Base-by-base conservation (phyloP, 1,139 yeast genomes). In the Debaryomyces sp. region DNA sequence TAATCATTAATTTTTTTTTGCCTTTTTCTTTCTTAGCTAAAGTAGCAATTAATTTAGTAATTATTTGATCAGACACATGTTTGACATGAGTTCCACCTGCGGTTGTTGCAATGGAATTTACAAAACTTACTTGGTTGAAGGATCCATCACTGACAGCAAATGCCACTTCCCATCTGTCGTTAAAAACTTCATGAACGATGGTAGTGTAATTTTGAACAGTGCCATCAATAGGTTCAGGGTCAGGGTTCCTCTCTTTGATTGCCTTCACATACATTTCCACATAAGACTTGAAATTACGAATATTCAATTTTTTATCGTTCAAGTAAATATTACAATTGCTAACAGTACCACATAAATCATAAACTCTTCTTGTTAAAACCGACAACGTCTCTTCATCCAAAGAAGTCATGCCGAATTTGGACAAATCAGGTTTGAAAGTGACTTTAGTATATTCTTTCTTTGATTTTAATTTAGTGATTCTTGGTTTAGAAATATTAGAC, bases 51-150 rank as follows among this genome's bases (percentile, higher is more conserved):
- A 76, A 62, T 63, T 89, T 90, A 50, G 78, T 81, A 24, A 89
- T 87, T 49, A 95, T 81, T 69, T 92, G 91, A 66, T 94, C 97
- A 4, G 95, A 77, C 39, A 92, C 80, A 63, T 87, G 85, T 58
- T 87, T 90, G 36, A 92, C 96, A 67, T 95, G 99, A 0, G 99
- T 89, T 57, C 99, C 99, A 52, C 99, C 99, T 1, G 92, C 75
- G 0, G 99, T 94, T 0, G 99, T 95, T 0, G 99, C 99, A 63
- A 95, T 95, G 4, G 97, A 91, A 64, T 95, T 95, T 22, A 94
- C 99, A 71, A 95, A 95, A 44, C 98, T 91, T 38, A 95, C 96
- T 66, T 95, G 99, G 57, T 90, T 89, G 68, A 95, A 95, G 9
- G 62, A 55, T 4, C 95, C 95, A 61, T 92, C 97, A 44, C 97